These are phyloP conservation scores for Raffaelea ambrosiae DNA, from an alignment of 2,329 filamentous ascomycete genomes.

Conservation along the genomic window DNA sequence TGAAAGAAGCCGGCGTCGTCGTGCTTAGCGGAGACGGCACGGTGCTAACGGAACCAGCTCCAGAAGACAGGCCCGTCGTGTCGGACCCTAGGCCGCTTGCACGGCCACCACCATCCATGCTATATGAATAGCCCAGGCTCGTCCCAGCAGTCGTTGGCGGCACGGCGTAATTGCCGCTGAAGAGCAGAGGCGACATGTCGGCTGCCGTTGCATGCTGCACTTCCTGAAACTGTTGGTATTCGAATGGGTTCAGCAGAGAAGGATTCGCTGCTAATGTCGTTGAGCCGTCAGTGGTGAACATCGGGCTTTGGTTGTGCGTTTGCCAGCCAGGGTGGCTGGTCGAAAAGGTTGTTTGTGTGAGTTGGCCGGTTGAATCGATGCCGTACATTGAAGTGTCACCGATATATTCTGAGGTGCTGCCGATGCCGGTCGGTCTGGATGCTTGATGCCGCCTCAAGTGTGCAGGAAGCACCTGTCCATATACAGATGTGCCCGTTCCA, in stretches of 20 bases:
- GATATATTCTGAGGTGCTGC: not conserved
- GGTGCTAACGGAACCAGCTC: not conserved
- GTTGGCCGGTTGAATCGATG: not conserved
- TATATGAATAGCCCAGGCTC: not conserved
- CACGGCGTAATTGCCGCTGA: not conserved
- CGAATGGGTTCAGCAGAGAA: constrained; percentile 1
- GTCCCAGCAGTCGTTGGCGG: not conserved
- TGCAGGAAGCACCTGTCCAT: not conserved
- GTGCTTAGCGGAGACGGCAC: not conserved
- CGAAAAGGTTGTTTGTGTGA: not conserved
- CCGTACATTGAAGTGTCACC: not conserved
- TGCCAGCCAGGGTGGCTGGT: not conserved
- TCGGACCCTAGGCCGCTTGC: not conserved
- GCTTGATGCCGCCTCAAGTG: not conserved
- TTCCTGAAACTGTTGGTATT: not conserved
- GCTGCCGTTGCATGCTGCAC: not conserved
- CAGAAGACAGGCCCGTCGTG: not conserved
- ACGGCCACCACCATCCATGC: not conserved
- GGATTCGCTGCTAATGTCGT: not conserved
- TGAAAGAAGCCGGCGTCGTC: not conserved
- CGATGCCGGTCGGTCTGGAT: too few species aligned
- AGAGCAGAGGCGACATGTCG: not conserved
- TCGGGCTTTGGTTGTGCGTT: not conserved
- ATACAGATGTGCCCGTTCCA: not conserved
- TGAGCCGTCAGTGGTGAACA: not conserved